A percentile compares a stretch with the other conserved stretches of the same genome.
Evolutionary conservation across 345 rosid genomes (phyloP).

Genomic region (Populus simonii): DNA sequence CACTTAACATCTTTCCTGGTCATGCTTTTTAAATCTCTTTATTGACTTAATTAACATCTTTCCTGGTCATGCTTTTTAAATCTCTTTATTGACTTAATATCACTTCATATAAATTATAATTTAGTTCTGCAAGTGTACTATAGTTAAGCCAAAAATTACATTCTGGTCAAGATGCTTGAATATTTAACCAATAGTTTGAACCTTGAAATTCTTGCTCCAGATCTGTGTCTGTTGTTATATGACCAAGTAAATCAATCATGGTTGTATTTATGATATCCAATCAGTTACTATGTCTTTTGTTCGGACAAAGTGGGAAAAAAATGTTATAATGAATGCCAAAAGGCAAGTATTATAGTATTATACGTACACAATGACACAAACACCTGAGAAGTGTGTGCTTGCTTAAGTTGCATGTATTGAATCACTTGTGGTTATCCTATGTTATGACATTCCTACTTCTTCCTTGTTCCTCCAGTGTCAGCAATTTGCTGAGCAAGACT

Average conservation of each 20-base stretch:
- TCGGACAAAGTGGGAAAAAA: not conserved
- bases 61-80: not conserved
- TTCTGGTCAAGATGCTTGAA: not conserved
- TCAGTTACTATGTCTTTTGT: not conserved
- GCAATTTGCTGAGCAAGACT: conserved; percentile 63
- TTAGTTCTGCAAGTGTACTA: not conserved
- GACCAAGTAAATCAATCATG: not conserved
- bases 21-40: not conserved
- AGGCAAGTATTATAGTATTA: not conserved
- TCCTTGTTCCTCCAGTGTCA: conserved; percentile 39
- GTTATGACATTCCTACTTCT: conserved; percentile 14
- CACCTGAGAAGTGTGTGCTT: not conserved
- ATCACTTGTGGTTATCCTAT: conserved; percentile 2
- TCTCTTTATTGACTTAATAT: not conserved
- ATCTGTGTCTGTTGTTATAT: not conserved
- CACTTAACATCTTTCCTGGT: not conserved
- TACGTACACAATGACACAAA: not conserved
- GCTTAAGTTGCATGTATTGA: conserved; percentile 4
- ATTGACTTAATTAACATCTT: not conserved
- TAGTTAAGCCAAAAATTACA: not conserved
- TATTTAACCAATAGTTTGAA: not conserved
- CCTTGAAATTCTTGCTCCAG: not conserved
- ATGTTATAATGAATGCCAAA: not conserved
- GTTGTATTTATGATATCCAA: not conserved
- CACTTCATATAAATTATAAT: not conserved